These are phyloP conservation scores for Curvularia lunata DNA, from an alignment of 2,329 filamentous ascomycete species.

Conservation along the genomic window DNA sequence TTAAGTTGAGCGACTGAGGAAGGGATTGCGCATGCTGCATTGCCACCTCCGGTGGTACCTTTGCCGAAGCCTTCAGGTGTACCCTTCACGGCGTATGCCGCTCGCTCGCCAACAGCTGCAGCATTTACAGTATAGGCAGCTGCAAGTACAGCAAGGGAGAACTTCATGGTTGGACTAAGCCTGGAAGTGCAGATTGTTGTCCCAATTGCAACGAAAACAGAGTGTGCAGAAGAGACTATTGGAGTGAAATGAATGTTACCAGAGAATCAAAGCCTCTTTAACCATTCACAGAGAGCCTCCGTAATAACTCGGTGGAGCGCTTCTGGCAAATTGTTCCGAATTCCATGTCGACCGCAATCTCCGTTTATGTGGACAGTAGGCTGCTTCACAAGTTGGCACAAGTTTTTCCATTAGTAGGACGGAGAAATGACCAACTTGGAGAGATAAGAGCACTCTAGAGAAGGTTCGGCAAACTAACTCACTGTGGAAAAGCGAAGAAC, in stretches of 20 bases:
- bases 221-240: neutral
- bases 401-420: slow-evolving; percentile 8
- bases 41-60: slow-evolving; percentile 33
- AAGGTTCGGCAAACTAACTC: slow-evolving; percentile 2
- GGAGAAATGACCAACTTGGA: slow-evolving; percentile 1
- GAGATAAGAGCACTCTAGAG: slow-evolving; percentile 1
- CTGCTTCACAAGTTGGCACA: neutral
- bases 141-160: slow-evolving; percentile 14
- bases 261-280: neutral
- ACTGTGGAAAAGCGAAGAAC: slow-evolving; percentile 1
- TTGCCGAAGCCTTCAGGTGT: slow-evolving; percentile 37
- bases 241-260: neutral
- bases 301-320: neutral
- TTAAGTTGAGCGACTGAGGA: slow-evolving; percentile 58
- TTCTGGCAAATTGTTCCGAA: slow-evolving; percentile 1
- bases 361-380: neutral
- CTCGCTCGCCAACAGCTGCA: slow-evolving; percentile 23
- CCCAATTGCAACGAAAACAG: neutral
- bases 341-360: slow-evolving; percentile 1
- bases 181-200: neutral
- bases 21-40: slow-evolving; percentile 16
- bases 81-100: slow-evolving; percentile 32
- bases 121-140: slow-evolving; percentile 20
- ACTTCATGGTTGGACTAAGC: slow-evolving; percentile 6
- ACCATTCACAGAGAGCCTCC: neutral